Evolutionary conservation across 352 stramenopile genomes (phyloP), one percentile per base, ranked within the genome.

Genomic region (Globisporangium irregulare): DNA sequence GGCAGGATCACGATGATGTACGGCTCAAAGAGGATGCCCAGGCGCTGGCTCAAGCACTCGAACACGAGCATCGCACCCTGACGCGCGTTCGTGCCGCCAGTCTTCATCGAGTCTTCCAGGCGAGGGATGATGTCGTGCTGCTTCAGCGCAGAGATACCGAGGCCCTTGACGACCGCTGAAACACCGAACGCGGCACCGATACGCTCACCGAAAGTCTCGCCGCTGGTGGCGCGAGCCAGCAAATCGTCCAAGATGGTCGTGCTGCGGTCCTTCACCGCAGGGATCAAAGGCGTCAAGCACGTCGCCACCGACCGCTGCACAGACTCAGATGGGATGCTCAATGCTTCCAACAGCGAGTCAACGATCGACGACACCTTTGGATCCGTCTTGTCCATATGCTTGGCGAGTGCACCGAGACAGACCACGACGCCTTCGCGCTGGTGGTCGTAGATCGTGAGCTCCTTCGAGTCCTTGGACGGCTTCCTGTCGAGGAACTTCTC

Each of bases 1-100:
- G 98, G 97, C 22, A 99, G 77, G n/a, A 99, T 97, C 9, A 98
- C 93, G 59, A 99, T 99, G 53, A 99, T 93, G 70, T 96, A 96
- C 34, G 89, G 89, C 69, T 99, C 98, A 71, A 99, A 99, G 24
- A 99, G 88, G 61, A 99, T 88, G 22, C 96, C 97, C 0, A 99
- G 86, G 8, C 93, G 86, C 57, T 93, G 83, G 70, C 97, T 99
- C 51, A 99, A 79, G 34, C 97, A 97, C 78, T 99, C 97, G 61
- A 99, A 98, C 41, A 97, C 93, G 71, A 99, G 97, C 72, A 99
- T 92, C 32, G 93, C 86, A 25, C 96, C 97, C 77, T 99, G 87
- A 41, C 95, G 93, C 15, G 84, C 89, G 53, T 92, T 94, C 24
- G 85, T 73, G 9, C 87, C 84, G 58, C 76, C 81, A 18, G 67